Percentiles rank a stretch among this genome's conserved stretches.
Evolutionary conservation across 2,329 filamentous ascomycete species (phyloP).

Genomic region (Aureobasidium melanogenum): DNA sequence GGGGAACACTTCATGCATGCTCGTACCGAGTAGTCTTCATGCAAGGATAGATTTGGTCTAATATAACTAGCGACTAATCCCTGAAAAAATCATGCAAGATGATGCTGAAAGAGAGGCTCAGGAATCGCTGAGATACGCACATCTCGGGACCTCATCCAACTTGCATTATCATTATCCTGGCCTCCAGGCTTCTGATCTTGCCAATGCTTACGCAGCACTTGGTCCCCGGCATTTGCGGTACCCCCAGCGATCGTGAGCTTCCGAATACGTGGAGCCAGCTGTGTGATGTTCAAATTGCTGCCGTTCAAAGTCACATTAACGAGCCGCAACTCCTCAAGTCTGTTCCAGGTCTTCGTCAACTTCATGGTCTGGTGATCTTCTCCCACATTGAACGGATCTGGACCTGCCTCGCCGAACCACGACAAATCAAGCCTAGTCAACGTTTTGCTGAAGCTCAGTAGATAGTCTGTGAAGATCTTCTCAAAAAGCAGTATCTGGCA

Average conservation of each 20-base stretch:
- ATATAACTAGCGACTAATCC: background rate
- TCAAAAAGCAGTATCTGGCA: slow-evolving; percentile 21
- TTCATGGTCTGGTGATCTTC: background rate
- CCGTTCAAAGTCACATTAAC: background rate
- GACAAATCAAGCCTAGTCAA: slow-evolving; percentile 22
- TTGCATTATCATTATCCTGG: background rate
- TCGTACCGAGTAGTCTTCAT: too few relatives aligned
- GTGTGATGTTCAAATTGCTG: background rate
- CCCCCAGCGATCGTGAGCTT: background rate
- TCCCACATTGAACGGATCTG: slow-evolving; percentile 19
- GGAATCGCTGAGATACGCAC: background rate
- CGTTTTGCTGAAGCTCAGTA: slow-evolving; percentile 22
- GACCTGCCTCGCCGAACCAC: slow-evolving; percentile 23
- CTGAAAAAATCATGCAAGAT: background rate
- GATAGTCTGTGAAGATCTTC: slow-evolving; percentile 24
- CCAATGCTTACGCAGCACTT: background rate
- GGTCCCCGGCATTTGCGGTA: background rate
- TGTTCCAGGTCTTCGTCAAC: background rate
- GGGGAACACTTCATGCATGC: background rate
- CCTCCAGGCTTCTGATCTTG: background rate
- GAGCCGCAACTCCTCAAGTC: background rate
- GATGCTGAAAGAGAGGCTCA: background rate
- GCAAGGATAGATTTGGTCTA: background rate
- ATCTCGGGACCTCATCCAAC: background rate
- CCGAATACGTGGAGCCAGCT: background rate